These are phyloP conservation scores for Salvia miltiorrhiza DNA, from an alignment of 257 asterid species.

Conservation along the genomic window DNA sequence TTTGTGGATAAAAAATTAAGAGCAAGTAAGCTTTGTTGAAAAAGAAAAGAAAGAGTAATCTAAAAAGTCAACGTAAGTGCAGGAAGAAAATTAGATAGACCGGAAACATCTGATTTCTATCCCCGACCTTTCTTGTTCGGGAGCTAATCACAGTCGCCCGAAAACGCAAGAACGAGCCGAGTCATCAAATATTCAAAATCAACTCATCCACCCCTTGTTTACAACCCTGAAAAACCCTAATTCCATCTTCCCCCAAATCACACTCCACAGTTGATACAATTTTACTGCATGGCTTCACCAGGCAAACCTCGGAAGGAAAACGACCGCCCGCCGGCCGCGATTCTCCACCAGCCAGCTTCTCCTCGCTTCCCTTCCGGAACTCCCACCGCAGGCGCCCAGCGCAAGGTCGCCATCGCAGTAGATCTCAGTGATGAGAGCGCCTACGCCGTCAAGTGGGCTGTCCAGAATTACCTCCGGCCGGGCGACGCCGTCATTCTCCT, in stretches of 20 bases:
- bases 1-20: no score
- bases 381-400: slow-evolving; percentile 49
- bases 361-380: slow-evolving; percentile 57
- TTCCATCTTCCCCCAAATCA: neutral
- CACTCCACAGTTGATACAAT: no score
- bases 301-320: slow-evolving; percentile 36
- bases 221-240: slow-evolving; percentile 18
- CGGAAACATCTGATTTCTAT: slow-evolving; percentile 20
- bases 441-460: slow-evolving; percentile 70
- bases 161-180: no score
- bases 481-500: slow-evolving; percentile 81
- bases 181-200: neutral
- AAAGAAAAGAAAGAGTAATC: no score
- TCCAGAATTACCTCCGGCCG: slow-evolving; percentile 67
- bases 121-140: slow-evolving; percentile 6
- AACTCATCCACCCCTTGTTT: neutral
- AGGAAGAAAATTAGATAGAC: no score
- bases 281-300: slow-evolving; percentile 50
- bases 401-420: slow-evolving; percentile 68
- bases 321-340: slow-evolving; percentile 42
- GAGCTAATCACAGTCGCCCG: slow-evolving; percentile 15
- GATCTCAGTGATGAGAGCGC: slow-evolving; percentile 83
- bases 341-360: slow-evolving; percentile 63
- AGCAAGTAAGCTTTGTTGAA: no score
- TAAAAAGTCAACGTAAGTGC: no score